Evolutionary conservation across 768 basidiomycete genomes (phyloP), one percentile per base, ranked within the genome.

Genomic region (Tylopilus sp.): DNA sequence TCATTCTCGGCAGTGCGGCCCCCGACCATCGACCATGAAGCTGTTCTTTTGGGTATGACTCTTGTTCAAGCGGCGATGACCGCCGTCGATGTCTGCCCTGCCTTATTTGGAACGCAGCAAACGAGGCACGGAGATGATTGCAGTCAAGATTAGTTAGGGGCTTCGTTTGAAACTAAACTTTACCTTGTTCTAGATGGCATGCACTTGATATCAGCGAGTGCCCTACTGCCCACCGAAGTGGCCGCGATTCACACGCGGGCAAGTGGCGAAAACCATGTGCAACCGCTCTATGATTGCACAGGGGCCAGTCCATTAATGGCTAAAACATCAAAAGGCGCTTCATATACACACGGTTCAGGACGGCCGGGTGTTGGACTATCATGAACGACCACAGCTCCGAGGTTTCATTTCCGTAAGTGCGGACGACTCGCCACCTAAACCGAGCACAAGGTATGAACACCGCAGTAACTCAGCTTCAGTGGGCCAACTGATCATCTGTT

Each of bases 341-440:
- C 29, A 38, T 28, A 24, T 21, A 33, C n/a, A 31, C 40, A 9
- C 14, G 31, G 10, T 28, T 28, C 26, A 29, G 38, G 33, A 50
- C 33, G 17, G 25, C n/a, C 7, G n/a, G 25, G n/a, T 28, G 19
- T 4, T 11, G 8, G 19, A 25, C 29, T 36, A 44, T 24, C 25
- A 22, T 38, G 17, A 26, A 29, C 12, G 7, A 30, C n/a, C 43
- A 40, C 42, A 36, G 44, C 25, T 46, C 22, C 17, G 24, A 30
- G 54, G 53, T 46, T 61, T 54, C 52, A 55, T 54, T 36, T 38
- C 52, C 45, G 43, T 22, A 8, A 25, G 16, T n/a, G 19, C 36
- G 24, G 45, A 29, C 19, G 40, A 24, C 31, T 8, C 43, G 30
- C n/a, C 14, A 11, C 28, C 30, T 47, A 29, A 52, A 37, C 26